These are phyloP conservation scores for Aristolochia fimbriata DNA, from an alignment of 164 flowering plant species.

Conservation along the genomic window DNA sequence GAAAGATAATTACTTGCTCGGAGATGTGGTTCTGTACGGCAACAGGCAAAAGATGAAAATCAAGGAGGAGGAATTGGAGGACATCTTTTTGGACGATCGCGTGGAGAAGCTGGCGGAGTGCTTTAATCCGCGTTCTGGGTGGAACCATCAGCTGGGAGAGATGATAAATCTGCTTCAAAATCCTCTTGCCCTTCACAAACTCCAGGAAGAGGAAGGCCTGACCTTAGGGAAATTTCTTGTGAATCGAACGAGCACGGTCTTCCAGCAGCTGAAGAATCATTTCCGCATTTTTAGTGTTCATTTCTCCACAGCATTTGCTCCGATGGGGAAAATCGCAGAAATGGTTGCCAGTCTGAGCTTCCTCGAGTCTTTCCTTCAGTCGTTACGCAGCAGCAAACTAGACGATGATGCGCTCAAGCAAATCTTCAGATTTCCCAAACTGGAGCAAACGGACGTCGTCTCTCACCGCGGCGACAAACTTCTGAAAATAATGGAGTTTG, in stretches of 20 bases:
- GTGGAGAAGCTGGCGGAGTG: slow-evolving; percentile 27
- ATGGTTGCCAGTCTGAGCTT: slow-evolving; percentile 15
- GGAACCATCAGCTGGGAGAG: slow-evolving; percentile 25
- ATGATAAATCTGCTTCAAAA: slow-evolving; percentile 40
- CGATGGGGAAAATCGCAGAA: slow-evolving; percentile 11
- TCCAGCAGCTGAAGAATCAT: slow-evolving; percentile 23
- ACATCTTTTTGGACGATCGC: slow-evolving; percentile 47
- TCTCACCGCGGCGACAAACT: not conserved
- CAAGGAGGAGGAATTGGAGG: slow-evolving; percentile 23
- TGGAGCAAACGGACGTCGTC: not conserved
- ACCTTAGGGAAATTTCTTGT: slow-evolving; percentile 26
- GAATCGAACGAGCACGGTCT: slow-evolving; percentile 15
- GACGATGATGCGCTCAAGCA: slow-evolving; percentile 26
- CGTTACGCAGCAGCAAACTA: slow-evolving; percentile 17
- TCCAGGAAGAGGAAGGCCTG: slow-evolving; percentile 23
- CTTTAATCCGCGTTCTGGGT: slow-evolving; percentile 37
- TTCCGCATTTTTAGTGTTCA: slow-evolving; percentile 32
- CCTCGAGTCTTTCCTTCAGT: slow-evolving; percentile 24
- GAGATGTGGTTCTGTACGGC: slow-evolving; percentile 64
- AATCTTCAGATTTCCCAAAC: slow-evolving; percentile 17
- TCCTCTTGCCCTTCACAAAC: slow-evolving; percentile 27
- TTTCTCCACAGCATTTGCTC: slow-evolving; percentile 21
- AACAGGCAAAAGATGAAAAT: slow-evolving; percentile 36
- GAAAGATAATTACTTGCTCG: slow-evolving; percentile 12
- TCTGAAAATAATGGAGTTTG: not conserved